Percentiles rank a stretch among this genome's conserved stretches.
Evolutionary conservation across 2,329 filamentous ascomycete genomes (phyloP).

Genomic region (Didymella glomerata): DNA sequence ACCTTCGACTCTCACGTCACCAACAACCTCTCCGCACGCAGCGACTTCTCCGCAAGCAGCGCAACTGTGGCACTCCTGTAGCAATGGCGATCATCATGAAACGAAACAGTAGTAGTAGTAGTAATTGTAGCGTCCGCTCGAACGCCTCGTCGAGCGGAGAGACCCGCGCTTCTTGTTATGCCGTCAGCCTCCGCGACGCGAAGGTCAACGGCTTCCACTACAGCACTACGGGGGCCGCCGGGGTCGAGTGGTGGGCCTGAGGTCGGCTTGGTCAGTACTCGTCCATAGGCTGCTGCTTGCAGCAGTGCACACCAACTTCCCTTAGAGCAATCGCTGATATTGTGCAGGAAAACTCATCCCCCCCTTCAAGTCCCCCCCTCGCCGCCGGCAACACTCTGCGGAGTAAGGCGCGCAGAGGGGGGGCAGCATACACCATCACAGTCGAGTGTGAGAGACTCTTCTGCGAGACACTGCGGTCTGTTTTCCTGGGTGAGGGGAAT

Average conservation of each 20-base stretch:
- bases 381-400: slow-evolving; percentile 68
- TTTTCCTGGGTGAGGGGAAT: slow-evolving; percentile 96
- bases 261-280: slow-evolving; percentile 53
- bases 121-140: slow-evolving; percentile 65
- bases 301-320: no score
- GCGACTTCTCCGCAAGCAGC: slow-evolving; percentile 16
- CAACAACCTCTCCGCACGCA: slow-evolving; percentile 11
- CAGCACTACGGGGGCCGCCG: slow-evolving; percentile 89
- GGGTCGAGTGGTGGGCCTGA: slow-evolving; percentile 57
- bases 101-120: slow-evolving; percentile 74
- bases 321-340: slow-evolving; percentile 22
- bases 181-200: slow-evolving; percentile 68
- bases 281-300: no score
- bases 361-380: slow-evolving; percentile 89
- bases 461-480: slow-evolving; percentile 91
- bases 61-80: slow-evolving; percentile 58
- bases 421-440: slow-evolving; percentile 95
- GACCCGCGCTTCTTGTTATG: slow-evolving; percentile 91
- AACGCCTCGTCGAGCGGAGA: slow-evolving; percentile 71
- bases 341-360: slow-evolving; percentile 78
- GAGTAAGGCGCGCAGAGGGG: slow-evolving; percentile 68
- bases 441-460: slow-evolving; percentile 99
- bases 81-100: slow-evolving; percentile 75
- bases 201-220: slow-evolving; percentile 88
- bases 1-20: slow-evolving; percentile 3